A percentile compares a stretch with the other conserved stretches of the same genome.
Evolutionary conservation across 2,329 filamentous ascomycete genomes (phyloP).

Genomic region (Bertia moriformis): DNA sequence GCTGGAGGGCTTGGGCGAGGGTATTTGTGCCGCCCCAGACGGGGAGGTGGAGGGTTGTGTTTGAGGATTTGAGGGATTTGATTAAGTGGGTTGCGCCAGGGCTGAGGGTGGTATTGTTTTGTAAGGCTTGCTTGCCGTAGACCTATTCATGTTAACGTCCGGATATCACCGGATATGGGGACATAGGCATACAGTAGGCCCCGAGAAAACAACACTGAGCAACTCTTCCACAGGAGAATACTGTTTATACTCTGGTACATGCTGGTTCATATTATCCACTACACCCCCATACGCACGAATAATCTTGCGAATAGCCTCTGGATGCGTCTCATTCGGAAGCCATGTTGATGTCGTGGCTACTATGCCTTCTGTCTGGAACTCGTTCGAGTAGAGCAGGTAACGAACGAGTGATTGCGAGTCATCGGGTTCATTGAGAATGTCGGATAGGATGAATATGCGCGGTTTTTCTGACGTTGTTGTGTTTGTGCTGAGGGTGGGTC

Average conservation of each 20-base stretch:
- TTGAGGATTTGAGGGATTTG: slow-evolving; percentile 21
- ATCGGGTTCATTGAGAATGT: slow-evolving; percentile 30
- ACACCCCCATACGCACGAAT: slow-evolving; percentile 25
- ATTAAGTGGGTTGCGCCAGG: too few species aligned
- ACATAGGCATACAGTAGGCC: too few species aligned
- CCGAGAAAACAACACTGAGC: too few species aligned
- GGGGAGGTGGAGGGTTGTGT: slow-evolving; percentile 7
- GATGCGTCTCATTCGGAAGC: slow-evolving; percentile 22
- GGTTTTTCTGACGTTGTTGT: too few species aligned
- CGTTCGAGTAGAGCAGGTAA: slow-evolving; percentile 27
- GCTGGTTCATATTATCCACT: too few species aligned
- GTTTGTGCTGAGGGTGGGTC: too few species aligned
- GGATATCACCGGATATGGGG: too few species aligned
- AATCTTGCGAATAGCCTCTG: slow-evolving; percentile 26
- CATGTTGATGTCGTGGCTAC: slow-evolving; percentile 29
- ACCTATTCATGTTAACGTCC: too few species aligned
- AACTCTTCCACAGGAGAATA: too few species aligned
- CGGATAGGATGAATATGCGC: slow-evolving; percentile 22
- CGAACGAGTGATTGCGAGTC: slow-evolving; percentile 27
- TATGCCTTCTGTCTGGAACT: slow-evolving; percentile 27
- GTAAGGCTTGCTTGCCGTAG: too few species aligned
- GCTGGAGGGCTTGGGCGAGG: slow-evolving; percentile 14
- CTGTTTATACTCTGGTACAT: too few species aligned
- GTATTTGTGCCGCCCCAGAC: slow-evolving; percentile 8
- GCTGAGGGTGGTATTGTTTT: too few species aligned